Conservation (phyloP, 176 grass and related monocot genomes). For the Oryza longistaminata region DNA sequence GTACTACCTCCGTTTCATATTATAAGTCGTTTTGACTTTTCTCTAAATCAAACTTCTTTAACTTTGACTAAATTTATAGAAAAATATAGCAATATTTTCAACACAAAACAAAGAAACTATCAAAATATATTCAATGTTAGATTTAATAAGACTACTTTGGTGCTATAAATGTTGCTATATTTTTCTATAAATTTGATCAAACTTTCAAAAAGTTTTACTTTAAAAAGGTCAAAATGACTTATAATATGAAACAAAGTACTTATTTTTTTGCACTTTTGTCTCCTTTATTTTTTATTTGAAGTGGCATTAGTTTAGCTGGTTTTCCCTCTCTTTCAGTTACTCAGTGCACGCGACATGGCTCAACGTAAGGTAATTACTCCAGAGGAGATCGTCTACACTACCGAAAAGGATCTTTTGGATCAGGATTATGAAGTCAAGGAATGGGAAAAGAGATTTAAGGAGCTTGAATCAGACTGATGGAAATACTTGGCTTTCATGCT, state of each 20-base stretch:
- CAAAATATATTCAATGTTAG: no score
- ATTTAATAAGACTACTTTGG: no score
- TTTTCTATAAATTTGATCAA: no score
- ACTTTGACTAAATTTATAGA: no score
- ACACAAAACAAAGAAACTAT: no score
- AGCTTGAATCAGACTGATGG: slow-evolving; percentile 69
- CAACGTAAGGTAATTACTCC: slow-evolving; percentile 64
- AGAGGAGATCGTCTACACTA: slow-evolving; percentile 83
- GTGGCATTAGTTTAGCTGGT: slow-evolving; percentile 23
- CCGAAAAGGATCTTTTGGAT: slow-evolving; percentile 70
- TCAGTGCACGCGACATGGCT: slow-evolving; percentile 91
- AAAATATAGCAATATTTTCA: no score
- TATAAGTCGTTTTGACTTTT: no score
- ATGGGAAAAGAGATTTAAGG: slow-evolving; percentile 72
- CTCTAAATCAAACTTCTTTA: no score
- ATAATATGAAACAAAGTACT: not conserved
- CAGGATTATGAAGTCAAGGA: slow-evolving; percentile 94
- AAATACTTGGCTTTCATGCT: slow-evolving; percentile 25
- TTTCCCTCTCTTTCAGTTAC: slow-evolving; percentile 53
- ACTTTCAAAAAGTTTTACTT: no score
- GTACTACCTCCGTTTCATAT: not conserved
- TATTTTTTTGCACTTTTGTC: slow-evolving; percentile 12
- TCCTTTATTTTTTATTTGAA: slow-evolving; percentile 25
- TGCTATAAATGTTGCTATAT: no score
- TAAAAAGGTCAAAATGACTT: no score